These are phyloP conservation scores for Rubroboletus satanas DNA, from an alignment of 768 basidiomycete species.

Conservation along the genomic window DNA sequence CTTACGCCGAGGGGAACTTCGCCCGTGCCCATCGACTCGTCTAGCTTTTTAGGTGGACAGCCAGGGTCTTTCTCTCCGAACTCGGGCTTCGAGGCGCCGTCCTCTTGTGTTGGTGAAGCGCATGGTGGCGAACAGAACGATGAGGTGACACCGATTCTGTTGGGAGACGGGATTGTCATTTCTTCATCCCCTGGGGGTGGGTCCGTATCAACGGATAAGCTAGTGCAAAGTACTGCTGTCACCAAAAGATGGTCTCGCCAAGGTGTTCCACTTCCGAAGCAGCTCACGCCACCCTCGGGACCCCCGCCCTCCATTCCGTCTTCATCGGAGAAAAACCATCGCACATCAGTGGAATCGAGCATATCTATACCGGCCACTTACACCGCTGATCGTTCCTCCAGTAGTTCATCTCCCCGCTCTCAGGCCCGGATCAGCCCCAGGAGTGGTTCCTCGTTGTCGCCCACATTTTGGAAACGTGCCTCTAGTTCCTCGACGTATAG, in stretches of 20 bases:
- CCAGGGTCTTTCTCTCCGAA: constrained; percentile 2
- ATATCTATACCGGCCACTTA: constrained; percentile 31
- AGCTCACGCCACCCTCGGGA: constrained; percentile 54
- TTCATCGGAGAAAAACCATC: constrained; percentile 23
- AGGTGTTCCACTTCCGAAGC: constrained; percentile 44
- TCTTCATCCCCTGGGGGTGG: neutral
- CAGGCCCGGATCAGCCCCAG: constrained; percentile 33
- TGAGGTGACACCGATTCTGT: neutral
- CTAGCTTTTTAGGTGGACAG: constrained; percentile 2
- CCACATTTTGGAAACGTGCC: constrained; percentile 51
- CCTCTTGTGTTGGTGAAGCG: neutral
- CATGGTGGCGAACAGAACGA: constrained; percentile 3
- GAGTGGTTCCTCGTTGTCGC: constrained; percentile 43
- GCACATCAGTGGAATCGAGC: constrained; percentile 22
- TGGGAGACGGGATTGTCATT: neutral
- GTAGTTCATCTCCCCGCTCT: constrained; percentile 35
- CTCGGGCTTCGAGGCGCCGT: neutral
- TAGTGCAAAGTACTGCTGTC: constrained; percentile 17
- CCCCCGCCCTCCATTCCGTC: constrained; percentile 50
- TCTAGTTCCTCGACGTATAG: constrained; percentile 50
- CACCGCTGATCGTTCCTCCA: constrained; percentile 32
- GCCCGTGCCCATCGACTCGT: constrained; percentile 1
- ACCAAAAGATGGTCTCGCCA: constrained; percentile 55
- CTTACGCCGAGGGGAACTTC: constrained; percentile 10
- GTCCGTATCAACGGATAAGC: constrained; percentile 29